These are phyloP conservation scores for Zalaria sp. DNA, from an alignment of 2,329 filamentous ascomycete species.

Conservation along the genomic window DNA sequence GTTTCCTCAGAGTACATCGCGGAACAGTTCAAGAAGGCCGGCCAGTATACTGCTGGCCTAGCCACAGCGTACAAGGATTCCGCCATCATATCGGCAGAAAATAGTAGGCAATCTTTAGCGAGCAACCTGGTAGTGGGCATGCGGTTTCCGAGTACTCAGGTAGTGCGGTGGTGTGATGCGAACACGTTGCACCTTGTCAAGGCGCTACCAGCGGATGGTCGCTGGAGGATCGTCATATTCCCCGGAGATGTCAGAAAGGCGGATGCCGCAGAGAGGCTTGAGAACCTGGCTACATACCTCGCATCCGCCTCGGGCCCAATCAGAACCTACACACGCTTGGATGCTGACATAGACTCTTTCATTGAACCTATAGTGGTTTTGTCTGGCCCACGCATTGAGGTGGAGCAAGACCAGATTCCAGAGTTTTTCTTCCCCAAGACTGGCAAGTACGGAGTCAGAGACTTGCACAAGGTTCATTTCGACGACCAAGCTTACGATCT, in stretches of 20 bases:
- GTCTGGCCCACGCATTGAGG: background rate
- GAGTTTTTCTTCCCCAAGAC: background rate
- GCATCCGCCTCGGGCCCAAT: background rate
- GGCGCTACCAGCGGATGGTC: constrained; percentile 36
- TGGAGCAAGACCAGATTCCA: background rate
- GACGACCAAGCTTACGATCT: constrained; percentile 42
- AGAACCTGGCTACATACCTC: background rate
- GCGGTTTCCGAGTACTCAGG: constrained; percentile 39
- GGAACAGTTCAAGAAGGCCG: constrained; percentile 5
- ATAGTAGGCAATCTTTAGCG: constrained; percentile 21
- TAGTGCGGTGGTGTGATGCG: constrained; percentile 46
- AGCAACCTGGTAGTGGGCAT: constrained; percentile 29
- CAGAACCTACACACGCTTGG: background rate
- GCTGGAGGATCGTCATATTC: constrained; percentile 39
- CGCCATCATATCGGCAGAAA: constrained; percentile 25
- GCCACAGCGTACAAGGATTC: constrained; percentile 41
- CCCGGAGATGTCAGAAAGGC: constrained; percentile 24
- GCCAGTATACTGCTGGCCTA: constrained; percentile 32
- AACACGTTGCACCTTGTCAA: constrained; percentile 38
- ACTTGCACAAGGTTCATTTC: constrained; percentile 46
- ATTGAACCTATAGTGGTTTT: background rate
- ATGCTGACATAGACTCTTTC: background rate
- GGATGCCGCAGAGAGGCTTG: background rate
- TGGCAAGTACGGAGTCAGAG: constrained; percentile 21
- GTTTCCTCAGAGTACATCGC: constrained; percentile 14